These are phyloP conservation scores for Chaetoceros muelleri DNA, from an alignment of 108 stramenopile species.

Conservation along the genomic window DNA sequence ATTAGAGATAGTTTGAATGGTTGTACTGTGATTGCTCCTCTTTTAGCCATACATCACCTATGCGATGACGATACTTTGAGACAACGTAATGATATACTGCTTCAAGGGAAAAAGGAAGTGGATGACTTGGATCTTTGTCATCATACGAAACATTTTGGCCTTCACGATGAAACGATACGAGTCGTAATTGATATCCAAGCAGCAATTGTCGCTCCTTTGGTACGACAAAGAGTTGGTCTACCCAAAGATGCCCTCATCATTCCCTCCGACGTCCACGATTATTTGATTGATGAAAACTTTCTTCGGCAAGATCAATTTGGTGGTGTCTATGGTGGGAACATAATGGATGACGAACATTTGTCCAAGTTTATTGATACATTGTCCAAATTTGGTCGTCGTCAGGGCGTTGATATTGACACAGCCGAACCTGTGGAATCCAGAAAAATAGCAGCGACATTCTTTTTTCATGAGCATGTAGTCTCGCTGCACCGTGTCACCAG, in stretches of 20 bases:
- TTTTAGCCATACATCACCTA: slow-evolving; percentile 45
- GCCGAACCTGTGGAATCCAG: slow-evolving; percentile 5
- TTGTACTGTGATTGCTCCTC: slow-evolving; percentile 63
- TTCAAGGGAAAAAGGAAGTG: neutral
- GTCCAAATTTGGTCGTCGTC: neutral
- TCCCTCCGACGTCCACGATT: slow-evolving; percentile 61
- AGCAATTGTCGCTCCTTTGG: slow-evolving; percentile 21
- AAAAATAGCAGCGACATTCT: slow-evolving; percentile 42
- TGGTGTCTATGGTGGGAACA: slow-evolving; percentile 48
- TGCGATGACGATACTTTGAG: slow-evolving; percentile 11
- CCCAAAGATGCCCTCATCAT: slow-evolving; percentile 45
- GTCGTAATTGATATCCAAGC: slow-evolving; percentile 45
- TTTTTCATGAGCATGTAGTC: slow-evolving; percentile 62
- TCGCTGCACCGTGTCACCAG: slow-evolving; percentile 19
- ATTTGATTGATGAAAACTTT: slow-evolving; percentile 33
- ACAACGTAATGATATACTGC: slow-evolving; percentile 1
- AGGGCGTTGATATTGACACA: slow-evolving; percentile 1
- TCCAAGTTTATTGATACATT: slow-evolving; percentile 16
- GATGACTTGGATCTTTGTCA: slow-evolving; percentile 33
- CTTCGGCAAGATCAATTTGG: slow-evolving; percentile 40
- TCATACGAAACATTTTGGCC: slow-evolving; percentile 30
- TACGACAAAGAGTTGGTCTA: slow-evolving; percentile 41
- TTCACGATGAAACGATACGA: slow-evolving; percentile 39
- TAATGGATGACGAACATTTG: slow-evolving; percentile 51
- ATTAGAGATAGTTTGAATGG: slow-evolving; percentile 45